Conservation (phyloP, 805 yeast genomes). For the Clavispora carvajalis region DNA sequence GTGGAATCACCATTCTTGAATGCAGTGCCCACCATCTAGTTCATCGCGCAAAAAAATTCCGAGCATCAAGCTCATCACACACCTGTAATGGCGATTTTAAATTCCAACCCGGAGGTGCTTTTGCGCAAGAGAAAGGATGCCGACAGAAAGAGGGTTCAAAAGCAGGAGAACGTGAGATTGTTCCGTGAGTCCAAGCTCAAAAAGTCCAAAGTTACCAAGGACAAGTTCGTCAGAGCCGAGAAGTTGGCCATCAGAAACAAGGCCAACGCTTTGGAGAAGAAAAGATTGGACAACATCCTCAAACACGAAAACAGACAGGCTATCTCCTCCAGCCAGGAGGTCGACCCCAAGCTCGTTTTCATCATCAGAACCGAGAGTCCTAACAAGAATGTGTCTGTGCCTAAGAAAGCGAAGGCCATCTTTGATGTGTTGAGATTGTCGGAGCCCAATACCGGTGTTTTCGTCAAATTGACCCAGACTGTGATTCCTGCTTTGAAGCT, state of each 20-base stretch:
- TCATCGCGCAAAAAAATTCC: conserved; percentile 4
- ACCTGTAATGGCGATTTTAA: conserved; percentile 41
- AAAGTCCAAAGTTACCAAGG: conserved; percentile 32
- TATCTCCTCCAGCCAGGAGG: conserved; percentile 13
- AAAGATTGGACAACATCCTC: conserved; percentile 60
- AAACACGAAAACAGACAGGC: conserved; percentile 38
- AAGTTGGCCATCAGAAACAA: conserved; percentile 61
- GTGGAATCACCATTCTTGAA: neutral
- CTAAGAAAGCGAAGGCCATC: conserved; percentile 56
- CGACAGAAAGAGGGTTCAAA: conserved; percentile 66
- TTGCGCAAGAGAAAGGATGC: conserved; percentile 75
- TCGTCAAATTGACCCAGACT: conserved; percentile 56
- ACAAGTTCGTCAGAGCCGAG: conserved; percentile 69
- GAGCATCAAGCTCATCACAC: neutral
- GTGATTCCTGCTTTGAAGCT: conserved; percentile 60
- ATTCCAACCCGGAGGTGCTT: conserved; percentile 72
- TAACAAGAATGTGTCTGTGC: conserved; percentile 54
- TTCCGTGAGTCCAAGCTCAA: conserved; percentile 40
- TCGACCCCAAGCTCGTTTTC: conserved; percentile 45
- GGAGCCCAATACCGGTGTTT: conserved; percentile 63
- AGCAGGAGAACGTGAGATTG: conserved; percentile 59
- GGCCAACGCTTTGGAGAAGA: conserved; percentile 61
- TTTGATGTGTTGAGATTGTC: conserved; percentile 57
- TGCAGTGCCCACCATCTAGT: neutral
- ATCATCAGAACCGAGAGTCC: conserved; percentile 65